These are phyloP conservation scores for Penicillium rolfsii DNA, from an alignment of 2,329 filamentous ascomycete species.

Conservation along the genomic window DNA sequence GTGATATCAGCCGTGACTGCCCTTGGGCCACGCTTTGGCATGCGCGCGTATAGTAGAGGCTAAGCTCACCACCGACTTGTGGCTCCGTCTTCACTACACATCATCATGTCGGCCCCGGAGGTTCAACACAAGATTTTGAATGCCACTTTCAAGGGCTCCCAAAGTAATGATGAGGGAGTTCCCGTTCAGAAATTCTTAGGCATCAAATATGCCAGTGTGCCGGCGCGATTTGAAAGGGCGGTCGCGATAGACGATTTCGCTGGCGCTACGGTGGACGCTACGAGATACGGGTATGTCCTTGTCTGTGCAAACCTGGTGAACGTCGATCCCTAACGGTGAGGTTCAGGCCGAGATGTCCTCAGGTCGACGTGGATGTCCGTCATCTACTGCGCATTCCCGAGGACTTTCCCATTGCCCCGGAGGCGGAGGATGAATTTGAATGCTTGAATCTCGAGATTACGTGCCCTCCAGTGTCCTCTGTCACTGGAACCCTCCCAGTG, in stretches of 20 bases:
- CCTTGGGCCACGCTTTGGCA: not conserved
- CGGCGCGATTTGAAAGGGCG: constrained; percentile 37
- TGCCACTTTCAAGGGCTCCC: constrained; percentile 34
- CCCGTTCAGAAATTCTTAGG: constrained; percentile 35
- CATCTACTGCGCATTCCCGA: constrained; percentile 51
- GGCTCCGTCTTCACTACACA: not conserved
- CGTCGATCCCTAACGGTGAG: constrained; percentile 13
- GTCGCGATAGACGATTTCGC: constrained; percentile 29
- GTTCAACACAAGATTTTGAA: constrained; percentile 31
- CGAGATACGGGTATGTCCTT: constrained; percentile 35
- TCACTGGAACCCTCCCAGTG: constrained; percentile 39
- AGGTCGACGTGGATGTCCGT: constrained; percentile 46
- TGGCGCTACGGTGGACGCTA: constrained; percentile 39
- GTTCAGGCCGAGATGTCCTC: constrained; percentile 49
- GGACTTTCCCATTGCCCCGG: constrained; percentile 32
- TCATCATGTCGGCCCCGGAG: constrained; percentile 29
- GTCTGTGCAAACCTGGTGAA: not conserved
- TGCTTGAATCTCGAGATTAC: constrained; percentile 52
- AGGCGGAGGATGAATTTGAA: constrained; percentile 48
- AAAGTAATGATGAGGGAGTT: constrained; percentile 17
- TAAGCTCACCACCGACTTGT: not conserved
- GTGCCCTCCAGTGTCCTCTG: constrained; percentile 23
- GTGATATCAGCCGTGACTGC: constrained; percentile 15
- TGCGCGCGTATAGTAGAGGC: not conserved
- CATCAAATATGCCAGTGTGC: constrained; percentile 38